Conservation (phyloP, 164 flowering plant genomes). For the Magnolia sinica region DNA sequence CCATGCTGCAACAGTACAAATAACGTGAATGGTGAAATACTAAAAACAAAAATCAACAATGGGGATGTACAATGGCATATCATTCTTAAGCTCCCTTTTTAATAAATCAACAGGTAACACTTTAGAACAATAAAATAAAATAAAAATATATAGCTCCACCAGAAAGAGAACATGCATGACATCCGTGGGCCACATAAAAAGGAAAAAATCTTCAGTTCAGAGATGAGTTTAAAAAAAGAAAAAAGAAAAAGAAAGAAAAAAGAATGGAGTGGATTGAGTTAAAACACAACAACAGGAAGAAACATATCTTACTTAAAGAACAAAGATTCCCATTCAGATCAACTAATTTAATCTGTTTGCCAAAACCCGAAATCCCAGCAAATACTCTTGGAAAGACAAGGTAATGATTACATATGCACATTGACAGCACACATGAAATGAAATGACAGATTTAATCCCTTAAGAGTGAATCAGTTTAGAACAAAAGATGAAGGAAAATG, state of each 20-base stretch:
- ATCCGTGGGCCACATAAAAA: not conserved
- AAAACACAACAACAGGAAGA: not conserved
- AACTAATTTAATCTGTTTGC: not conserved
- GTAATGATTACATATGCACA: not conserved
- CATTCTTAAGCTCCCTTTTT: not conserved
- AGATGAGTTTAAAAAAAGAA: not conserved
- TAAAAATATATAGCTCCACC: not conserved
- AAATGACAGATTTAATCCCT: slow-evolving; percentile 4
- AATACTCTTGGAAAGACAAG: not conserved
- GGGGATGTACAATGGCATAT: not conserved
- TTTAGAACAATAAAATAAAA: not conserved
- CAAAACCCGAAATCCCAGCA: not conserved
- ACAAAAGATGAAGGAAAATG: not conserved
- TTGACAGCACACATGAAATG: not conserved
- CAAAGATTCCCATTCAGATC: not conserved
- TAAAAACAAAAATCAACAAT: slow-evolving; percentile 1
- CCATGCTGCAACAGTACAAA: slow-evolving; percentile 60
- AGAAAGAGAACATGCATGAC: not conserved
- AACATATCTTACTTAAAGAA: not conserved
- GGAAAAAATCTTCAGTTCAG: not conserved
- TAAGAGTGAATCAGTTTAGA: slow-evolving; percentile 1
- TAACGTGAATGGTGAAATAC: not conserved
- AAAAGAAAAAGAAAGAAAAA: not conserved
- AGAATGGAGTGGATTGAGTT: not conserved
- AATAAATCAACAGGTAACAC: not conserved